These are phyloP conservation scores for Amyloporia xantha DNA, from an alignment of 768 basidiomycete genomes.

Conservation along the genomic window DNA sequence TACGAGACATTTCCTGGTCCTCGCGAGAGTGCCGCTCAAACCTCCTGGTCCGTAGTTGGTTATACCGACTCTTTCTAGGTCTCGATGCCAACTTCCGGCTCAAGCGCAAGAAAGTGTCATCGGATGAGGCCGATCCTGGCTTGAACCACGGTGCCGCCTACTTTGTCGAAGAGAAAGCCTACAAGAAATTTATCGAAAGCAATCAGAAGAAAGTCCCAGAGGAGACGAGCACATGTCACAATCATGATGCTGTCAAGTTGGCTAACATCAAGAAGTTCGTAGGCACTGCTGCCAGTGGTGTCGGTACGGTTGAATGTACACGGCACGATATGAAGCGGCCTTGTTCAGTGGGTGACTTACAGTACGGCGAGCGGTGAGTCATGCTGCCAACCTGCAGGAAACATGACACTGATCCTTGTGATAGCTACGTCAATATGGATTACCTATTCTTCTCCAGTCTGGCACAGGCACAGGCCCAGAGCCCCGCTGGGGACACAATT, in stretches of 20 bases:
- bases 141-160: slow-evolving; percentile 22
- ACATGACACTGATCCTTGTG: neutral
- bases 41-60: slow-evolving; percentile 13
- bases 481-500: too few species aligned
- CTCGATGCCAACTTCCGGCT: slow-evolving; percentile 26
- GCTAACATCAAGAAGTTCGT: slow-evolving; percentile 8
- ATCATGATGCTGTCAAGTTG: slow-evolving; percentile 11
- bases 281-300: slow-evolving; percentile 11
- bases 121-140: slow-evolving; percentile 12
- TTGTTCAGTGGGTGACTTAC: slow-evolving; percentile 20
- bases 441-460: slow-evolving; percentile 13
- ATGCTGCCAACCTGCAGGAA: neutral
- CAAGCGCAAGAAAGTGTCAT: slow-evolving; percentile 15
- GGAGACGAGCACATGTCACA: slow-evolving; percentile 14
- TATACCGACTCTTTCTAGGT: slow-evolving; percentile 20
- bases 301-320: slow-evolving; percentile 11
- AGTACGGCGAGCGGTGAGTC: slow-evolving; percentile 21
- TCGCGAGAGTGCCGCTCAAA: neutral
- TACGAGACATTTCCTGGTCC: slow-evolving; percentile 3
- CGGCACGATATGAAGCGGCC: slow-evolving; percentile 19
- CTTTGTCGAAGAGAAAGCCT: slow-evolving; percentile 19
- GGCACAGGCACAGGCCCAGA: neutral
- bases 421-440: slow-evolving; percentile 20
- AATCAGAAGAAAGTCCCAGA: slow-evolving; percentile 12
- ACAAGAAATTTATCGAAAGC: slow-evolving; percentile 13